Evolutionary conservation across 176 grass and related monocot genomes (phyloP), one percentile per base, ranked within the genome.

Genomic region (Aegilops tauschii): DNA sequence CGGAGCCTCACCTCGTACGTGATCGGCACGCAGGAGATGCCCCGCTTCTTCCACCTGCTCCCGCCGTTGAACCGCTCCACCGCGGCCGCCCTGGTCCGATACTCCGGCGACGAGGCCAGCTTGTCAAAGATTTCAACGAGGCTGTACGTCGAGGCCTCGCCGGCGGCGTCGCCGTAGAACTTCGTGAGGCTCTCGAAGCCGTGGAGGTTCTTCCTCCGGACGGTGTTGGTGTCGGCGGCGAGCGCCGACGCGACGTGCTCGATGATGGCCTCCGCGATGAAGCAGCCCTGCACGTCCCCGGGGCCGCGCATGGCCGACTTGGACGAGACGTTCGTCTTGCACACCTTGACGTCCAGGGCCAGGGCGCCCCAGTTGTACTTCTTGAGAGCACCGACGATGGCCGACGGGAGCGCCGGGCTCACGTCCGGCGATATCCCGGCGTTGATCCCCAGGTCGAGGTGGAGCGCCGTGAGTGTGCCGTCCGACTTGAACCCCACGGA

Each of bases 341-440:
- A 98, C 20, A 95, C 1, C 54, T 93, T 98, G 62, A 79, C 2
- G 65, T 98, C 91, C 23, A 92, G 89, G 10, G 93, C 74, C 34
- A 98, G 83, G 39, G 82, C 77, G 11, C 89, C 93, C 93, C 93
- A 98, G 69, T 98, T 93, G 81, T 98, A 98, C 82, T 95, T 95
- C 62, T 87, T 98, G 40, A 98, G 75, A 52, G 91, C 18, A 56
- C 80, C 90, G 39, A 93, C 35, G 12, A 95, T 85, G 74, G 42
- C n/a, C 11, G 0, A 0, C 29, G 95, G 78, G 1, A 97, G 2
- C 12, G 75, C 0, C 20, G 95, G 95, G 56, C 90, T 97, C 31
- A 40, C 0, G 25, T 97, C 95, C 18, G 47, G 80, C 25, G 92
- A 78, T 83, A 97, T 97, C 5, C 95, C 95, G 0, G 81, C 78